Evolutionary conservation across 345 rosid genomes (phyloP).

Genomic region (Pistacia atlantica): DNA sequence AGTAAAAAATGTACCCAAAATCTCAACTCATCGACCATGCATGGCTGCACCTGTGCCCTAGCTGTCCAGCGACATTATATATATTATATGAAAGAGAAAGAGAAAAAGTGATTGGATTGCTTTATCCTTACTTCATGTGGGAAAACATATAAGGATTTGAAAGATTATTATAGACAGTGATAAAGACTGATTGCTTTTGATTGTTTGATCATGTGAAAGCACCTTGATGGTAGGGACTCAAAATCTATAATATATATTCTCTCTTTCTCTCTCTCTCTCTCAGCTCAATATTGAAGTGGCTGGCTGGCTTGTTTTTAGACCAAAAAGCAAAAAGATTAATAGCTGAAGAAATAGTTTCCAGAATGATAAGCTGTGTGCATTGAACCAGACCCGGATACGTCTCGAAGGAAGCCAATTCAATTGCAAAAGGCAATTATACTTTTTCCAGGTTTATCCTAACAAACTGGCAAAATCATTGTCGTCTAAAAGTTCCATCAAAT

Average conservation of each 20-base stretch:
- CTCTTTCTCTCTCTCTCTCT: slow-evolving; percentile 1
- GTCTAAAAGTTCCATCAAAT: slow-evolving; percentile 36
- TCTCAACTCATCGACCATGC: slow-evolving; percentile 7
- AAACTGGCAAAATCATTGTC: slow-evolving; percentile 37
- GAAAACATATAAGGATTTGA: slow-evolving; percentile 22
- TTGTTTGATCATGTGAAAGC: slow-evolving; percentile 35
- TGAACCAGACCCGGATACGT: slow-evolving; percentile 34
- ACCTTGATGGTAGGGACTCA: slow-evolving; percentile 32
- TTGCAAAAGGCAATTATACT: slow-evolving; percentile 23
- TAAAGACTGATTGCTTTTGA: slow-evolving; percentile 28
- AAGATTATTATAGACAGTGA: slow-evolving; percentile 21
- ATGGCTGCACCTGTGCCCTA: background rate
- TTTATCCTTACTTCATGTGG: slow-evolving; percentile 28
- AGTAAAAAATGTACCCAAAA: background rate
- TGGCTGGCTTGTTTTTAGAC: slow-evolving; percentile 18
- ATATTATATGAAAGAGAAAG: background rate
- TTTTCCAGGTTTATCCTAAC: slow-evolving; percentile 21
- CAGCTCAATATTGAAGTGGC: slow-evolving; percentile 5
- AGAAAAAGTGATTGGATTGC: background rate
- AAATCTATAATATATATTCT: slow-evolving; percentile 20
- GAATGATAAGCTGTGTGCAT: slow-evolving; percentile 16
- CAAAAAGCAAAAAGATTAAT: slow-evolving; percentile 9
- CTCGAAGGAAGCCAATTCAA: slow-evolving; percentile 25
- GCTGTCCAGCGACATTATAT: slow-evolving; percentile 16
- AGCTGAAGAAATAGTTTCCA: background rate